Conservation (phyloP, 257 asterid genomes). For the Solanum chmielewskii region DNA sequence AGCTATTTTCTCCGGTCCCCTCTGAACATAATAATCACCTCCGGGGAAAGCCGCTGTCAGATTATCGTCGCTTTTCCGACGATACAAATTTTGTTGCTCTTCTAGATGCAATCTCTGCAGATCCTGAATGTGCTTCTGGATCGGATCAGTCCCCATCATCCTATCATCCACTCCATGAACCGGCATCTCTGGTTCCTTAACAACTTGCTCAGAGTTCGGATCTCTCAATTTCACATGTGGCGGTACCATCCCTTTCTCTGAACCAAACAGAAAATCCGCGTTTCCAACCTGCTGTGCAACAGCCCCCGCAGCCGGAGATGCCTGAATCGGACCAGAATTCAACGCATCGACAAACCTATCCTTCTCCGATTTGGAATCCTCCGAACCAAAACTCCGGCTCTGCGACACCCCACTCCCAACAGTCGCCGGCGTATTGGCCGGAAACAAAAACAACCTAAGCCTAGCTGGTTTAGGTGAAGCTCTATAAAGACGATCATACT, state of each 20-base stretch:
- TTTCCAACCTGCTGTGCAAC: conserved; percentile 22
- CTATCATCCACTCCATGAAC: conserved; percentile 32
- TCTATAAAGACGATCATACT: conserved; percentile 68
- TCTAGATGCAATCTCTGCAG: conserved; percentile 72
- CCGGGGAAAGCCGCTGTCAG: conserved; percentile 30
- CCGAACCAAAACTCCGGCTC: conserved; percentile 39
- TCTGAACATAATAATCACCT: conserved; percentile 48
- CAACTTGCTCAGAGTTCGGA: conserved; percentile 4
- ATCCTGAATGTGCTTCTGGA: conserved; percentile 93
- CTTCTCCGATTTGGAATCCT: conserved; percentile 67
- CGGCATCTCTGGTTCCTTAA: conserved; percentile 13
- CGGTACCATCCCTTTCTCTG: conserved; percentile 41
- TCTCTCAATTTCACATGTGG: conserved; percentile 17
- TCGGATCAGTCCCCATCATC: conserved; percentile 34
- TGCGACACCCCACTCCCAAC: conserved; percentile 14
- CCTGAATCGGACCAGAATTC: conserved; percentile 65
- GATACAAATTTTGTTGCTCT: conserved; percentile 54
- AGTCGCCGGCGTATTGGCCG: conserved; percentile 20
- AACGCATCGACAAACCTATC: conserved; percentile 77
- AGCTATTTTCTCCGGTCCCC: conserved; percentile 38
- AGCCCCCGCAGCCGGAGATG: conserved; percentile 26
- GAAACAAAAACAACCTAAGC: conserved; percentile 63
- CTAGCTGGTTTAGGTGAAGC: conserved; percentile 74
- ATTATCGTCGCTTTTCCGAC: conserved; percentile 53
- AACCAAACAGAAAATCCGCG: conserved; percentile 61